Conservation (phyloP, 345 rosid species). For the Ceriops zippeliana region DNA sequence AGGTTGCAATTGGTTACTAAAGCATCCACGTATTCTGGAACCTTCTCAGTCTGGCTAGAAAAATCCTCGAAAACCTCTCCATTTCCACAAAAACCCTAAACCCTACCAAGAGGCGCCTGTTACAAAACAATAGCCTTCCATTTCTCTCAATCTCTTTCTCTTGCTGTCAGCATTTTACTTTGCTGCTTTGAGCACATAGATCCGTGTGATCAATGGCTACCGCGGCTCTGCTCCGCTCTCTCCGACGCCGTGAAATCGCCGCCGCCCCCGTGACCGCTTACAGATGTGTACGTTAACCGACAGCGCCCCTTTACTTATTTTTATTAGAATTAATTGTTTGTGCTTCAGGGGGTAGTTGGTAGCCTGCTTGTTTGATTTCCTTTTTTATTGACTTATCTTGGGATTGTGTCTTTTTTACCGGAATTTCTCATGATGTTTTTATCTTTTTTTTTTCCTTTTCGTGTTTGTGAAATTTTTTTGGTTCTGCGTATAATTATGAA, state of each 20-base stretch:
- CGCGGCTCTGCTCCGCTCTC: constrained; percentile 56
- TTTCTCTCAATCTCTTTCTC: too few relatives aligned
- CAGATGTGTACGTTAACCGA: constrained; percentile 50
- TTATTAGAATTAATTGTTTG: not conserved
- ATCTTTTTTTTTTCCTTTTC: too few relatives aligned
- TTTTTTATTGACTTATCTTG: not conserved
- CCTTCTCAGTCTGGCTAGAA: constrained; percentile 5
- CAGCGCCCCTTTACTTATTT: not conserved
- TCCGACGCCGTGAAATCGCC: constrained; percentile 64
- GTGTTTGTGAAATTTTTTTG: too few relatives aligned
- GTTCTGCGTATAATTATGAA: too few relatives aligned
- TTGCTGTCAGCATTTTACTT: not conserved
- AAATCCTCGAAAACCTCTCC: not conserved
- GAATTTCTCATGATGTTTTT: too few relatives aligned
- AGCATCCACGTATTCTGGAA: not conserved
- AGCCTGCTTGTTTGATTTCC: not conserved
- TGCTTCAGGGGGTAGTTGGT: not conserved
- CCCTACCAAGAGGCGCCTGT: not conserved
- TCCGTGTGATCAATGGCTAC: constrained; percentile 47
- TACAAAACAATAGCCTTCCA: not conserved
- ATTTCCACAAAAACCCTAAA: constrained; percentile 20
- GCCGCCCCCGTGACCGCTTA: constrained; percentile 51
- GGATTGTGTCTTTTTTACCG: too few relatives aligned
- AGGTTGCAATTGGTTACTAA: too few relatives aligned
- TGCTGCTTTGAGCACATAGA: not conserved